A percentile compares a stretch with the other conserved stretches of the same genome.
phyloP scores from a whole-genome alignment of 331 rosid species.

The Malus hybrid region DNA sequence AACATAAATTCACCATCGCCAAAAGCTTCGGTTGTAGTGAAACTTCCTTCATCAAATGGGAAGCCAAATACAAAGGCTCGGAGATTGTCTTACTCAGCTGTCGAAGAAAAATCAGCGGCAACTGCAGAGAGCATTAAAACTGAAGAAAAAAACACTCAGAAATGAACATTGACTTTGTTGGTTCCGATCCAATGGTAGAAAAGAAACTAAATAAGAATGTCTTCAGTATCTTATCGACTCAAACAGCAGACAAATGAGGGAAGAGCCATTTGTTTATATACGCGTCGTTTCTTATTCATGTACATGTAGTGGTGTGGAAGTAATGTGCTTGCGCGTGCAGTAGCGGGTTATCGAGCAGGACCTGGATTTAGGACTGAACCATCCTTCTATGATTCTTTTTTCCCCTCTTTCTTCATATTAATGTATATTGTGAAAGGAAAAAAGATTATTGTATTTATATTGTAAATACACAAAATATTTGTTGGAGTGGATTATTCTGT shows the following conservation, averaged over 20 bases:
- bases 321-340: slow-evolving; percentile 11
- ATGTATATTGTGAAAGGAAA: slow-evolving; percentile 15
- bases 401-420: not conserved
- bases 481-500: not conserved
- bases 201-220: slow-evolving; percentile 15
- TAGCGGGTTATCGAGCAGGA: slow-evolving; percentile 9
- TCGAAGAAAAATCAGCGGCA: slow-evolving; percentile 35
- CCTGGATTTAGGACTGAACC: slow-evolving; percentile 16
- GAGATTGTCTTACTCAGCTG: slow-evolving; percentile 60
- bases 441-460: slow-evolving; percentile 10
- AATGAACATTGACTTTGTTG: slow-evolving; percentile 16
- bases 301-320: slow-evolving; percentile 36
- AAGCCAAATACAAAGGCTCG: slow-evolving; percentile 45
- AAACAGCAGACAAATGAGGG: not conserved
- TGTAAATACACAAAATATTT: slow-evolving; percentile 22
- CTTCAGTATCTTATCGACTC: slow-evolving; percentile 20
- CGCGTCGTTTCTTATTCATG: slow-evolving; percentile 9
- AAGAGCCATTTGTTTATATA: slow-evolving; percentile 14
- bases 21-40: slow-evolving; percentile 33
- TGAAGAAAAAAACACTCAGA: slow-evolving; percentile 25
- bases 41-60: slow-evolving; percentile 38
- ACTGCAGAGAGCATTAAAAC: slow-evolving; percentile 30
- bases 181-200: slow-evolving; percentile 14
- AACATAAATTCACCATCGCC: slow-evolving; percentile 36
- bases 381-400: slow-evolving; percentile 9